phyloP scores from a whole-genome alignment of 2,329 filamentous ascomycete genomes.

The Juglanconis juglandina region DNA sequence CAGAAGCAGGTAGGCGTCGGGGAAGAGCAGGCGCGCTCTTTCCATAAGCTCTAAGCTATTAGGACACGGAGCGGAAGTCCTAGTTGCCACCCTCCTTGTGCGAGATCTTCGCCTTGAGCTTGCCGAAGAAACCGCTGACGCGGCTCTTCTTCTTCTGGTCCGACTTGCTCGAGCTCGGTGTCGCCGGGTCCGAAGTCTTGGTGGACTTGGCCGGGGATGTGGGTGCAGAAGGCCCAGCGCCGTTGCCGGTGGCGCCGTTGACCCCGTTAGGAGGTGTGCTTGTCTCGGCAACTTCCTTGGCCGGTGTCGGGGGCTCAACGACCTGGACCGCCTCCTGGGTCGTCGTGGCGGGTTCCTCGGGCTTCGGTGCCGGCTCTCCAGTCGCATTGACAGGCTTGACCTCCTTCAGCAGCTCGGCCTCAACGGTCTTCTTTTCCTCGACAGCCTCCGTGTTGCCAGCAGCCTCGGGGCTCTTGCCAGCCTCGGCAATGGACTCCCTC shows the following conservation, averaged over 20 bases:
- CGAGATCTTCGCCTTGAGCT: conserved; percentile 48
- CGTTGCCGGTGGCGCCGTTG: conserved; percentile 17
- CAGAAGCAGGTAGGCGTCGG: conserved; percentile 18
- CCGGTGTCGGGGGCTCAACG: conserved; percentile 15
- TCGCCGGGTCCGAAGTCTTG: conserved; percentile 18
- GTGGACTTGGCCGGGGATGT: conserved; percentile 20
- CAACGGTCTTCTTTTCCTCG: conserved; percentile 69
- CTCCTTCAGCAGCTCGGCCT: conserved; percentile 69
- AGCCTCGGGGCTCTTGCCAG: conserved; percentile 66
- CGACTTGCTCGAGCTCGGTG: conserved; percentile 28
- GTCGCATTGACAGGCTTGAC: conserved; percentile 42
- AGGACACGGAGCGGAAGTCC: conserved; percentile 2
- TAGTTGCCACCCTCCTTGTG: conserved; percentile 26
- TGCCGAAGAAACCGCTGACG: conserved; percentile 59
- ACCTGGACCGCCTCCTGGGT: conserved; percentile 24
- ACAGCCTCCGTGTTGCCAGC: conserved; percentile 66
- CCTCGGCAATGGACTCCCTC: conserved; percentile 54
- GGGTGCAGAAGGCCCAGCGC: conserved; percentile 19
- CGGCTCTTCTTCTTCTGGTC: conserved; percentile 63
- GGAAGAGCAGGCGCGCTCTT: conserved; percentile 10
- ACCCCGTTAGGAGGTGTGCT: conserved; percentile 17
- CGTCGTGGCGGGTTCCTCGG: conserved; percentile 19
- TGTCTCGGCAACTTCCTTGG: conserved; percentile 21
- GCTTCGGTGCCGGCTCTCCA: conserved; percentile 25
- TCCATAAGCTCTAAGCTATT: background rate